These are phyloP conservation scores for Potentilla sterilis DNA, from an alignment of 306 rosid genomes.

Conservation along the genomic window DNA sequence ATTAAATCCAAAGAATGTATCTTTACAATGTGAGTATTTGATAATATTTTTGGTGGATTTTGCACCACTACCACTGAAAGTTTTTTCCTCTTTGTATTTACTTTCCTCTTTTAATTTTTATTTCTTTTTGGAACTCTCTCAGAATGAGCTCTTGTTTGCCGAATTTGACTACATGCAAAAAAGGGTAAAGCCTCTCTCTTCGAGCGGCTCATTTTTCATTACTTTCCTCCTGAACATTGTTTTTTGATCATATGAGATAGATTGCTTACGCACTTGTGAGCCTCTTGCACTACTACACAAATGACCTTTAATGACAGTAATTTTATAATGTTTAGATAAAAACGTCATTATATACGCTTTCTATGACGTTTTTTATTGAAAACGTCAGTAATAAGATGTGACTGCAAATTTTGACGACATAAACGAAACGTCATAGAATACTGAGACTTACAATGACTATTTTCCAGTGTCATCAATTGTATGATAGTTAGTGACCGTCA, in stretches of 20 bases:
- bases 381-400: too few species aligned
- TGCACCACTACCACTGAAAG: conserved; percentile 20
- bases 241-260: neutral
- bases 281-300: too few species aligned
- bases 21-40: neutral
- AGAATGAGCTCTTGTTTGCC: conserved; percentile 84
- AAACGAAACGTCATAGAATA: too few species aligned
- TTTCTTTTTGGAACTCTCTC: conserved; percentile 18
- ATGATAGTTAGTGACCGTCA: too few species aligned
- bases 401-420: too few species aligned
- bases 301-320: too few species aligned
- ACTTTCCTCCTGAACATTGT: neutral
- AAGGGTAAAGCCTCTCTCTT: conserved; percentile 42
- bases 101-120: neutral
- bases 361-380: too few species aligned
- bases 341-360: too few species aligned
- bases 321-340: too few species aligned
- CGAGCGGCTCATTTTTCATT: neutral
- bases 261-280: neutral
- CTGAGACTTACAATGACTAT: too few species aligned
- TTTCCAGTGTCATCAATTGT: too few species aligned
- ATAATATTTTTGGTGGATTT: neutral
- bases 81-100: neutral
- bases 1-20: conserved; percentile 84
- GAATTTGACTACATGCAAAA: conserved; percentile 95